Evolutionary conservation across 2,329 filamentous ascomycete species (phyloP).

Genomic region (Ciborinia camelliae): DNA sequence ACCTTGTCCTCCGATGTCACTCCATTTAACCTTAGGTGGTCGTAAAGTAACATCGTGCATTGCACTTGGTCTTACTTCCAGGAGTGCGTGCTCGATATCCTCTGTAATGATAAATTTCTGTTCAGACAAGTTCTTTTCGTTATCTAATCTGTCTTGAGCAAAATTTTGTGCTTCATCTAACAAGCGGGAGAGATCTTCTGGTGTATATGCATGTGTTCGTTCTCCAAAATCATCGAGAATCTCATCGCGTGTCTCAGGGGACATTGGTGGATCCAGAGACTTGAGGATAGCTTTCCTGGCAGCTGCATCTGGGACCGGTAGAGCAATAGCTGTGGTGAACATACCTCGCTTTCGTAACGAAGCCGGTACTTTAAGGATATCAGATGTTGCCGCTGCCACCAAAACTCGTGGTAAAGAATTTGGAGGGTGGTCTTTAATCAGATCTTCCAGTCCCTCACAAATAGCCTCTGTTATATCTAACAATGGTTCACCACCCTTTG

Average conservation of each 20-base stretch:
- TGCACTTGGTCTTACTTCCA: slow-evolving; percentile 71
- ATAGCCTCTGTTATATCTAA: slow-evolving; percentile 50
- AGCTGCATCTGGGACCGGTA: slow-evolving; percentile 71
- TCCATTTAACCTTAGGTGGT: slow-evolving; percentile 81
- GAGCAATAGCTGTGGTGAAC: slow-evolving; percentile 64
- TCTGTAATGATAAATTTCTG: slow-evolving; percentile 36
- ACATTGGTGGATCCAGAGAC: slow-evolving; percentile 45
- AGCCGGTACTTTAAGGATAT: slow-evolving; percentile 67
- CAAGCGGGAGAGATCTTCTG: slow-evolving; percentile 68
- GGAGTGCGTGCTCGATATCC: slow-evolving; percentile 64
- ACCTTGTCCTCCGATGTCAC: slow-evolving; percentile 82
- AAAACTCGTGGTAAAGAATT: slow-evolving; percentile 54
- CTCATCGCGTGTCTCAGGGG: slow-evolving; percentile 47
- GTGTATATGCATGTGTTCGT: slow-evolving; percentile 83
- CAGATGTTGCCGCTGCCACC: slow-evolving; percentile 72
- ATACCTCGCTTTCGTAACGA: slow-evolving; percentile 62
- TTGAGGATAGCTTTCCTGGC: slow-evolving; percentile 73
- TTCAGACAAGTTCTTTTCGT: not conserved
- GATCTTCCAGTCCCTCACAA: slow-evolving; percentile 53
- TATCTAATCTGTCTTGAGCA: slow-evolving; percentile 32
- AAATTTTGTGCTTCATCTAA: slow-evolving; percentile 50
- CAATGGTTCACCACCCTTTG: slow-evolving; percentile 53
- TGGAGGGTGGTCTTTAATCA: slow-evolving; percentile 41
- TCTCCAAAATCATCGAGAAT: slow-evolving; percentile 62
- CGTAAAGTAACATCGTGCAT: slow-evolving; percentile 89